Conservation (phyloP, 2,329 filamentous ascomycete species). For the Colletotrichum siamense region DNA sequence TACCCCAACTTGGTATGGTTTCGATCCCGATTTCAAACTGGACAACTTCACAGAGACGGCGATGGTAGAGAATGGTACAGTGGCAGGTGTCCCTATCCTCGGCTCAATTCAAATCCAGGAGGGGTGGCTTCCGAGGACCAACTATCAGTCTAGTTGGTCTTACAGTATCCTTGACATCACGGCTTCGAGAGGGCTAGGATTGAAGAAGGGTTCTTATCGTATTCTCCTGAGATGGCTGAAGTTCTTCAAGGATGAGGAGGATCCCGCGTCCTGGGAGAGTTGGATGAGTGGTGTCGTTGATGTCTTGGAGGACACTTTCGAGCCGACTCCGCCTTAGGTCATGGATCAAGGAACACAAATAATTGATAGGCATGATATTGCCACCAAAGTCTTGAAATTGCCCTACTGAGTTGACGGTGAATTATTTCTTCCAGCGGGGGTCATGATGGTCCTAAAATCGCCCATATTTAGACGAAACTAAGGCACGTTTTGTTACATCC, state of each 20-base stretch:
- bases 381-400: background rate
- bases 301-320: background rate
- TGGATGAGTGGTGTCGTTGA: conserved; percentile 15
- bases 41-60: background rate
- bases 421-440: background rate
- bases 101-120: background rate
- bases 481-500: background rate
- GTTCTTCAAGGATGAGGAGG: conserved; percentile 4
- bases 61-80: background rate
- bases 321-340: background rate
- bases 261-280: conserved; percentile 3
- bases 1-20: conserved; percentile 2
- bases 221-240: conserved; percentile 26
- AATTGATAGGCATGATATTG: background rate
- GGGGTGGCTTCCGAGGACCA: background rate
- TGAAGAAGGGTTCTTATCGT: conserved; percentile 23
- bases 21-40: background rate
- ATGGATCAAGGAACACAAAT: background rate
- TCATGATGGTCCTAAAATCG: background rate
- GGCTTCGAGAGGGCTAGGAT: background rate
- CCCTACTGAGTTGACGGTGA: background rate
- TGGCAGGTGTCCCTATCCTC: background rate
- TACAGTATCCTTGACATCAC: conserved; percentile 4
- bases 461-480: background rate
- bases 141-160: background rate